Base-by-base conservation (phyloP, 768 basidiomycete species). In the Hygrophoropsis aurantiaca region DNA sequence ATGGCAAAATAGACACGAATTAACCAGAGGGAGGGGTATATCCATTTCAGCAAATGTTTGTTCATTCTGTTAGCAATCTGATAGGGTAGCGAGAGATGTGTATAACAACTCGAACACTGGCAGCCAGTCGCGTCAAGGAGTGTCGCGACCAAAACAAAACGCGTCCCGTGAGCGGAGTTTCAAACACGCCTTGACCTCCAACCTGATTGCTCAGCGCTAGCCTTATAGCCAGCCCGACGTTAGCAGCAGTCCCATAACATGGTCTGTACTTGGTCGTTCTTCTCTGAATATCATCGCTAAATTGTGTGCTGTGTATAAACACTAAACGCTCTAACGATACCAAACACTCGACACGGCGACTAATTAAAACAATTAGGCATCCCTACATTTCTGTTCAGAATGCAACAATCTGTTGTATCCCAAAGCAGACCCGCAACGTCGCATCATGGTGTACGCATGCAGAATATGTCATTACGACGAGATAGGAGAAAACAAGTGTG, bases 391-490 rank as follows among this genome's bases (percentile, higher is more conserved):
- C 69, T 95, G 93, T 59, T 85, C 83, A 32, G 93, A 95, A 75
- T 95, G 93, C 75, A 94, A 94, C 72, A 95, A 97, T 63, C 78
- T 97, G 23, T 77, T 97, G 43, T 94, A 95, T 65, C 93, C 93
- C 18, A 85, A 94, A 71, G 94, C 90, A 35, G 94, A 97, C 68
- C 82, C 82, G 46, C 78, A 85, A 51, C 84, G 93, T 39, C 79
- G 87, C 38, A 81, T 87, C 45, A 86, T 97, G 80, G 81, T 94
- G 35, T 94, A 94, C 56, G 86, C 86, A 2, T 97, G 94, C 64
- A 80, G 93, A 41, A 97, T 95, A 60, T 97, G 94, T 66, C 67
- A 74, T 1, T 91, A 88, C 65, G 84, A 90, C 54, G 92, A 97
- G 68, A 80, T 84, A 50, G 84, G 85, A 20, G 85, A 88, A 16